These are phyloP conservation scores for Eragrostis nindensis DNA, from an alignment of 176 grass and related monocot species.

Conservation along the genomic window DNA sequence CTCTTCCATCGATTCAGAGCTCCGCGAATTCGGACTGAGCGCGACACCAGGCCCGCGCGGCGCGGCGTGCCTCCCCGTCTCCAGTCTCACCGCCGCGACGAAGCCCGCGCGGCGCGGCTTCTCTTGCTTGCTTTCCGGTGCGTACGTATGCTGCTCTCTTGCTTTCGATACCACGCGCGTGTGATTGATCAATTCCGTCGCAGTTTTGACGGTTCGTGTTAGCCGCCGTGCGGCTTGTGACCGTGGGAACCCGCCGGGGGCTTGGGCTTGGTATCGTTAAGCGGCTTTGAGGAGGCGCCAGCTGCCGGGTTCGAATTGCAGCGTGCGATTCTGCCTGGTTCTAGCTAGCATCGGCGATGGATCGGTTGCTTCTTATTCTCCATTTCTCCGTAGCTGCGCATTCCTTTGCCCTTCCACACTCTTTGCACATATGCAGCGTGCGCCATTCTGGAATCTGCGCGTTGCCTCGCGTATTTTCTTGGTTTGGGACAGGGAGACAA, in stretches of 20 bases:
- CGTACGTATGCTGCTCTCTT: not conserved
- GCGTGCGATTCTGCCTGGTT: not conserved
- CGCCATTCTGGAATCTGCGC: not conserved
- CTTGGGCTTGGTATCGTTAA: not conserved
- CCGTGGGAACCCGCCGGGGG: not conserved
- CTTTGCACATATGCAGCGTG: not conserved
- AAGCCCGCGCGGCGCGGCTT: not conserved
- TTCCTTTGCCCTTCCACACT: not conserved
- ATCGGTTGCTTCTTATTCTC: not conserved
- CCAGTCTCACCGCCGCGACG: not conserved
- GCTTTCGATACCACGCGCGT: not conserved
- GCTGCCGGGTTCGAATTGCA: not conserved
- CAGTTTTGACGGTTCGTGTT: not conserved
- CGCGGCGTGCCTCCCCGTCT: not conserved
- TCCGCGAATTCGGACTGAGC: not conserved
- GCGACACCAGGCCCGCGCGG: not conserved
- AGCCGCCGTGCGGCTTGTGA: not conserved
- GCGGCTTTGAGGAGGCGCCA: not conserved
- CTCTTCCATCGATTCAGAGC: not conserved
- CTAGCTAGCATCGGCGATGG: not conserved
- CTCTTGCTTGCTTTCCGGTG: slow-evolving; percentile 14
- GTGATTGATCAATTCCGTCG: not conserved
- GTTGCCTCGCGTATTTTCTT: not conserved
- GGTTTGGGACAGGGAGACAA: not conserved
- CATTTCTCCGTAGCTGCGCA: not conserved